Evolutionary conservation across 1,139 yeast species (phyloP), one percentile per base, ranked within the genome.

Genomic region (Kodamaea fungicola): DNA sequence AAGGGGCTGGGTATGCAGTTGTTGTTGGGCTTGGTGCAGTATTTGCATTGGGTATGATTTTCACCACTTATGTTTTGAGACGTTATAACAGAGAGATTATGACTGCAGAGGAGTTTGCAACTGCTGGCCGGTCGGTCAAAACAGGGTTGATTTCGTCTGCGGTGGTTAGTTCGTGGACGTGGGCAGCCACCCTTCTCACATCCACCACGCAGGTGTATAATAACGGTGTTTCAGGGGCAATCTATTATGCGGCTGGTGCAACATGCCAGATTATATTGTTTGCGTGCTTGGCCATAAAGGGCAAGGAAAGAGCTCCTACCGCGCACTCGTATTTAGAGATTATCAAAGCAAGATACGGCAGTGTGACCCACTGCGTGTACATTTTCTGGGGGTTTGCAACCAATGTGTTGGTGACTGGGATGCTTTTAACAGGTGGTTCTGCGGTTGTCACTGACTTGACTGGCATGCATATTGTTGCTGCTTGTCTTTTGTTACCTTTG

Each of bases 1-100:
- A 83, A 57, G 83, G 86, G 33, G 90, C 85, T n/a, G 96, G 96
- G n/a, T 89, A 88, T 54, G 96, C 89, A 24, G 83, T 89, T 42
- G 87, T 89, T 13, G 83, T 87, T 12, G 97, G 97, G 13, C 71
- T 89, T 23, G 97, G 97, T 33, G 74, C 85, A 31, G 82, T 80
- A 7, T 88, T 88, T 55, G 85, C 96, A 7, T 51, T 72, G 7
- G 87, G 87, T 42, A 88, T 88, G 96, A 76, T 87, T 53, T 56
- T 72, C 34, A 80, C 86, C 40, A 86, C 96, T 0, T 76, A 64
- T 44, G 67, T 83, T 41, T 71, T 88, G 37, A 77, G 78, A 50
- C 71, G 95, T 39, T 88, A 87, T 59, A 88, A 84, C 51, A 75
- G 76, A 49, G 96, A 88, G 59, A 73, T 83, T 38, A 83, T 85